phyloP scores from a whole-genome alignment of 768 basidiomycete species.

The Leccinum obscurum region DNA sequence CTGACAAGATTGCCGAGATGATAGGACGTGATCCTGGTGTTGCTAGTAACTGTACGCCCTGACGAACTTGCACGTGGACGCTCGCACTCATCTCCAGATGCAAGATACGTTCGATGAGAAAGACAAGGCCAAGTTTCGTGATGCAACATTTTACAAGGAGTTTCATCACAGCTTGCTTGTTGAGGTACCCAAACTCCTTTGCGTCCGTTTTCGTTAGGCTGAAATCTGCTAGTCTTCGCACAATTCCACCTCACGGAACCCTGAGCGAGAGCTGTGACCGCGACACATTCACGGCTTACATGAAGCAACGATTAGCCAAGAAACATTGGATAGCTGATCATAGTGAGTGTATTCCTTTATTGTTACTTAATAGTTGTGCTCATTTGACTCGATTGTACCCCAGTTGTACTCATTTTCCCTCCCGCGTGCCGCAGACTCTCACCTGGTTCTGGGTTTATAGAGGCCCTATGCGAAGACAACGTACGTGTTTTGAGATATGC shows the following conservation, averaged over 20 bases:
- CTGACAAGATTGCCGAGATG: conserved; percentile 41
- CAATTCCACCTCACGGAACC: conserved; percentile 42
- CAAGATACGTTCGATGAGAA: conserved; percentile 44
- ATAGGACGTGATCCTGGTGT: conserved; percentile 36
- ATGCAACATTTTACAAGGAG: conserved; percentile 46
- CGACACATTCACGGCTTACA: conserved; percentile 41
- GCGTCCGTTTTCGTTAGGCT: neutral
- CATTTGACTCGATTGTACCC: neutral
- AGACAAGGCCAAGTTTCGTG: conserved; percentile 50
- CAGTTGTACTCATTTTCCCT: conserved; percentile 54
- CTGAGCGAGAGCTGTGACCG: conserved; percentile 33
- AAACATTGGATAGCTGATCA: conserved; percentile 63
- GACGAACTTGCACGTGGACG: neutral
- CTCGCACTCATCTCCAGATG: neutral
- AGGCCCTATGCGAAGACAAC: conserved; percentile 35
- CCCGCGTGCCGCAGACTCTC: conserved; percentile 61
- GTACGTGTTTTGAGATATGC: neutral
- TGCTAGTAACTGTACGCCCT: conserved; percentile 41
- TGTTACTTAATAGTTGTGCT: no score
- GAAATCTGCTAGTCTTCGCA: conserved; percentile 29
- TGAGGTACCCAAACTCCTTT: conserved; percentile 17
- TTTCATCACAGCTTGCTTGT: conserved; percentile 51
- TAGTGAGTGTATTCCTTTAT: conserved; percentile 2
- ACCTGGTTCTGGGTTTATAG: conserved; percentile 66
- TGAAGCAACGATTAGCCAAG: conserved; percentile 50